Base-by-base conservation (phyloP, 306 rosid species). In the Quillaja saponaria region DNA sequence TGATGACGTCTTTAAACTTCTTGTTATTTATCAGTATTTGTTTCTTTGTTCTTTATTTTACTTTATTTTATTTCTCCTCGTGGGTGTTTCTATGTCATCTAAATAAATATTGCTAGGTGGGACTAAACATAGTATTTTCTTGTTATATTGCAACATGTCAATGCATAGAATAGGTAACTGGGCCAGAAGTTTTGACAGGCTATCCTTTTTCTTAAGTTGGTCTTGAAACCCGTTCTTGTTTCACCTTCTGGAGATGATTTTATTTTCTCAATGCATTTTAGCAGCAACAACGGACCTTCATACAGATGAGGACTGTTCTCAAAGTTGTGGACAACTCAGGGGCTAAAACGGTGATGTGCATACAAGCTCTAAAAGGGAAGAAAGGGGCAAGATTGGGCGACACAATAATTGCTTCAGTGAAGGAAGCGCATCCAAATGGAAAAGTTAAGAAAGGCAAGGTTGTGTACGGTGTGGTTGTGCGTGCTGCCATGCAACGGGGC, bases 341-440 rank as follows among this genome's bases (percentile, higher is more conserved):
- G 28, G 96, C 92, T 2, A 88, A 88, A 62, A 88, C 84, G 80
- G 95, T 91, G 69, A 91, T 86, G 98, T 91, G 95, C 81, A 88
- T 86, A 57, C 95, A 86, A 65, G 85, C 98, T 11, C 64, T 91
- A 82, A 82, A 86, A 71, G 98, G 92, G 57, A 86, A 76, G 82
- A 84, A 82, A 71, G 90, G 96, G 12, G 96, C 98, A 41, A 76
- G 98, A 65, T 73, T 91, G 58, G 92, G 98, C 10, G 98, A 88
- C 70, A 91, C 90, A 3, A 88, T 91, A 45, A 60, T 86, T 19
- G 98, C 96, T 48, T 92, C 98, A 0, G 88, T 92, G 48, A 92
- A 81, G 73, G 98, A 92, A 70, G 95, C 96, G 6, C 95, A 88
- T 69, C 90, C 92, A 8, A 92, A 92, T 56, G 95, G 96, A 45